Base-by-base conservation (phyloP, 768 basidiomycete genomes). In the Austroboletus eburneus region DNA sequence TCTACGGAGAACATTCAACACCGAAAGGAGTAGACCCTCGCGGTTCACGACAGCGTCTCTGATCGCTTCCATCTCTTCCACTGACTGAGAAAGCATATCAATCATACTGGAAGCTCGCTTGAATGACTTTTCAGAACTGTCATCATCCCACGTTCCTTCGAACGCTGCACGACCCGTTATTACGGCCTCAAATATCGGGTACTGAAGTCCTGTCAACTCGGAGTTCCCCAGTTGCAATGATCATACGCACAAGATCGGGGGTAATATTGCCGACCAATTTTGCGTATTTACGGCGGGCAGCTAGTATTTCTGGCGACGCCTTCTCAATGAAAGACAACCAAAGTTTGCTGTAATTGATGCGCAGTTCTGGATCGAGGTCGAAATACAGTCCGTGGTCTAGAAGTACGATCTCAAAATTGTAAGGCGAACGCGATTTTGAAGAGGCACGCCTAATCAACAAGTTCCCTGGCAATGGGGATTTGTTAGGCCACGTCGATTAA, bases 321-420 rank as follows among this genome's bases (percentile, higher is more conserved):
- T 78, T 75, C 2, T 81, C 78, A 43, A 98, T 88, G 16, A 99
- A 73, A 9, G 91, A 82, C 37, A 99, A 69, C 95, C 94, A 98
- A 39, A 98, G 75, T 70, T 85, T 82, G 73, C 84, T 76, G 58
- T 91, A 91, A 63, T 91, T 87, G 42, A 89, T 75, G 20, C 94
- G 81, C 5, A 98, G 70, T 34, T 83, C 74, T 17, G 80, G 69
- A 45, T 91, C 84, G 4, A 99, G 72, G 60, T 96, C 93, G 55
- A 97, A 97, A 66, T 97, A 95, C 16, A 92, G 71, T 4, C 91
- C 95, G 55, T 97, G 94, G 60, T 99, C 96, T 50, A 99, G 72
- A 1, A 98, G 75, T 21, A 91, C 93, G 42, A 97, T 87, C 61
- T 99, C 96, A 57, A 98, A 98, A 62, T 97, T 97, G 69, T 89